A percentile compares a stretch with the other conserved stretches of the same genome.
Conservation (phyloP, 148 eudicot species). For the Rhododendron vialii region DNA sequence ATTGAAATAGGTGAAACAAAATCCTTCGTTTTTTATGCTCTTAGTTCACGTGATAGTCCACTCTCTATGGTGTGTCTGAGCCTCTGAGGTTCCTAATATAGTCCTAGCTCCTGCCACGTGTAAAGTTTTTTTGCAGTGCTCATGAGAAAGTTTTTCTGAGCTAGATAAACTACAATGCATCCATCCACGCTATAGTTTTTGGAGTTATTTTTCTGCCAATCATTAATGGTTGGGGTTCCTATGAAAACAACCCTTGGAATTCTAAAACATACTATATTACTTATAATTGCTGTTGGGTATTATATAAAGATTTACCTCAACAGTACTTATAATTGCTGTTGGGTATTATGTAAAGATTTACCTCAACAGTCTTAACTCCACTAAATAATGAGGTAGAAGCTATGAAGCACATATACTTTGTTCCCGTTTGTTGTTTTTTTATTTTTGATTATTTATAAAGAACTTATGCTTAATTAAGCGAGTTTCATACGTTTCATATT, state of each 20-base stretch:
- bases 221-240: not conserved
- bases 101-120: not conserved
- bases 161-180: not conserved
- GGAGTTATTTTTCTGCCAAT: not conserved
- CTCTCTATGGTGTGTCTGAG: not conserved
- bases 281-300: not conserved
- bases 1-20: constrained; percentile 71
- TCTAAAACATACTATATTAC: not conserved
- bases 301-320: not conserved
- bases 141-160: not conserved
- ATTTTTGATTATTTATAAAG: not conserved
- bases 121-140: not conserved
- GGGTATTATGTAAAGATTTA: not conserved
- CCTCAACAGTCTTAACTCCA: not conserved
- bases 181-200: not conserved
- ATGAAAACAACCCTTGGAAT: not conserved
- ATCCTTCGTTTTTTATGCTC: not conserved
- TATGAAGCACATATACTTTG: not conserved
- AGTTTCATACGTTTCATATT: not conserved
- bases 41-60: not conserved
- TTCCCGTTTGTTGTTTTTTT: not conserved
- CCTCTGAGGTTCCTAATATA: not conserved
- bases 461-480: not conserved
- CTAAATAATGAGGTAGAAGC: not conserved
- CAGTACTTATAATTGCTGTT: not conserved